These are phyloP conservation scores for Amaranthus hypochondriacus DNA, from an alignment of 148 eudicot species.

Conservation along the genomic window DNA sequence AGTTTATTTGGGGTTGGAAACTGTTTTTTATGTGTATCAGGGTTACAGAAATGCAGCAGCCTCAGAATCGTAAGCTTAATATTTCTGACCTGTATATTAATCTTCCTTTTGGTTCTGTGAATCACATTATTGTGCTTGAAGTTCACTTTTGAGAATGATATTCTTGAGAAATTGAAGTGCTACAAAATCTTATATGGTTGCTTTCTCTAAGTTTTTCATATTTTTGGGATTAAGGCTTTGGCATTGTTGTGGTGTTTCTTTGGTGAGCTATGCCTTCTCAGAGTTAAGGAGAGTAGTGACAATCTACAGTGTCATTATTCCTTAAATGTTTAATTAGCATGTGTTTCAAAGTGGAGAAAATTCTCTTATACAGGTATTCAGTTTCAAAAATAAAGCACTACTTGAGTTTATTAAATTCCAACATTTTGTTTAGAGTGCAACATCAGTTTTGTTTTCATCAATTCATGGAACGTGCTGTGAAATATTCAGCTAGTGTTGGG, in stretches of 20 bases:
- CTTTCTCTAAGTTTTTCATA: no score
- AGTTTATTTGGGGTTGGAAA: neutral
- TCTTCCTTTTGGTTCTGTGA: neutral
- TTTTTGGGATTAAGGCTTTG: no score
- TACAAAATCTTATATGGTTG: no score
- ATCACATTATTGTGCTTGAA: slow-evolving; percentile 7
- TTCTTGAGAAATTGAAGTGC: no score
- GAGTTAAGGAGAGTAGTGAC: slow-evolving; percentile 1
- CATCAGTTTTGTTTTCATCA: no score
- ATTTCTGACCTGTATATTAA: neutral
- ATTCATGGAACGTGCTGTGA: no score
- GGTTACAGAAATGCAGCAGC: slow-evolving; percentile 86
- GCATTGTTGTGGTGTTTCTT: neutral
- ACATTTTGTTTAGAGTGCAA: no score
- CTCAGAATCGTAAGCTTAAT: slow-evolving; percentile 78
- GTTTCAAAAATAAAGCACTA: no score
- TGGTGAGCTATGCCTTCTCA: neutral
- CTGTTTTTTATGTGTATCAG: slow-evolving; percentile 37
- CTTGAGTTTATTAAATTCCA: no score
- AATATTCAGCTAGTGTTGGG: no score
- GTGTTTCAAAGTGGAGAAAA: neutral
- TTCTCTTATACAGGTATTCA: no score
- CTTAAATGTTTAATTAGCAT: neutral
- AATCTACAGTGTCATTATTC: neutral
- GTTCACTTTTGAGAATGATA: neutral